A percentile compares a stretch with the other conserved stretches of the same genome.
These are phyloP conservation scores for Scleromitrula shiraiana DNA, from an alignment of 2,329 filamentous ascomycete species.

Conservation along the genomic window DNA sequence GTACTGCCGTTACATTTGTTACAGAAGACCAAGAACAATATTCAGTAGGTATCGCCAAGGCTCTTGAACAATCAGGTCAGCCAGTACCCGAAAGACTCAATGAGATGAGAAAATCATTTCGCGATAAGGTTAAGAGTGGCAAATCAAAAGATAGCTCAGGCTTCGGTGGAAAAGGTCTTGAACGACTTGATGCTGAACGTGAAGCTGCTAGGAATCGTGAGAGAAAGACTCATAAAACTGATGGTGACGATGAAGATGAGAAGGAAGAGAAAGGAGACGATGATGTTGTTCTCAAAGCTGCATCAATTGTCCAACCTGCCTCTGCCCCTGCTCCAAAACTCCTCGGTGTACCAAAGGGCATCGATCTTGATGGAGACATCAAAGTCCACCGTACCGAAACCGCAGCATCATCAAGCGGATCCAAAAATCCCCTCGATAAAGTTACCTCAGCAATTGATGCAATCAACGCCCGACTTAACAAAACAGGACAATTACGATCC, in stretches of 20 bases:
- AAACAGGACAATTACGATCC: conserved; percentile 79
- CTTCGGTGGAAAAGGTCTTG: conserved; percentile 91
- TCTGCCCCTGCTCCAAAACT: conserved; percentile 33
- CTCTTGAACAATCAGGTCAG: conserved; percentile 76
- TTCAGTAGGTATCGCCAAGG: conserved; percentile 82
- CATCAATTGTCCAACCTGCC: conserved; percentile 56
- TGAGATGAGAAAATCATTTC: conserved; percentile 64
- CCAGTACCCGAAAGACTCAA: conserved; percentile 63
- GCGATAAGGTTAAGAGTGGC: conserved; percentile 85
- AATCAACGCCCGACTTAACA: conserved; percentile 85
- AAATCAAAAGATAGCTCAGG: conserved; percentile 85
- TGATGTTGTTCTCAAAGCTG: conserved; percentile 60
- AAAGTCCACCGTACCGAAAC: conserved; percentile 64
- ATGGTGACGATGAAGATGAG: conserved; percentile 73
- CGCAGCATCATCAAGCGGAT: conserved; percentile 31
- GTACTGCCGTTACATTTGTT: conserved; percentile 90
- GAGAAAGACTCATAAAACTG: conserved; percentile 82
- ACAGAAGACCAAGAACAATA: conserved; percentile 89
- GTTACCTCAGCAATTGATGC: conserved; percentile 84
- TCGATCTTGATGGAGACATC: conserved; percentile 60
- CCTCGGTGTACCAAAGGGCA: conserved; percentile 43
- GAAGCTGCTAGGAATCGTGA: conserved; percentile 80
- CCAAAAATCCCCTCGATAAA: conserved; percentile 68
- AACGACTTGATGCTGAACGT: conserved; percentile 83
- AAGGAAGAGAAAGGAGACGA: conserved; percentile 65